phyloP scores from a whole-genome alignment of 495 filamentous ascomycete species.

The Xylaria venustula region DNA sequence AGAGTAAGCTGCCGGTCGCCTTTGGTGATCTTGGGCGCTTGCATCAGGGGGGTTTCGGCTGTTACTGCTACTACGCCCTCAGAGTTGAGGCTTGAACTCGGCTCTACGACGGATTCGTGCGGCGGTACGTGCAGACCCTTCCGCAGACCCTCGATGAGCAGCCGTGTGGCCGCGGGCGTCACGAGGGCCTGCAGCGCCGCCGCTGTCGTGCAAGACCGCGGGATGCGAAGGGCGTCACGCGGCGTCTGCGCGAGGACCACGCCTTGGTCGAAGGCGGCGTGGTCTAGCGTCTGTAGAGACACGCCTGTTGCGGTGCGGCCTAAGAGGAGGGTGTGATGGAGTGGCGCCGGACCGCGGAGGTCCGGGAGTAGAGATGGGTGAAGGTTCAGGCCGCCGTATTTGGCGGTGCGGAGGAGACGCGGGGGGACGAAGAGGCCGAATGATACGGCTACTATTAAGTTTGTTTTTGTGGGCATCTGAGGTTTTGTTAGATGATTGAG shows the following conservation, averaged over 20 bases:
- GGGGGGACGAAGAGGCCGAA: constrained; percentile 88
- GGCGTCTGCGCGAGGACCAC: constrained; percentile 63
- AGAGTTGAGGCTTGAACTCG: constrained; percentile 39
- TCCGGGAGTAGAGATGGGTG: constrained; percentile 93
- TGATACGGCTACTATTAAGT: constrained; percentile 91
- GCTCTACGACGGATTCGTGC: constrained; percentile 28
- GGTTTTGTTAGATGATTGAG: background rate
- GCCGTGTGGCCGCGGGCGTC: constrained; percentile 51
- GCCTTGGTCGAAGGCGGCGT: constrained; percentile 72
- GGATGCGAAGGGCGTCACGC: constrained; percentile 30
- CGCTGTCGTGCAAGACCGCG: background rate
- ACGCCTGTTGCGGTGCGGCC: constrained; percentile 60
- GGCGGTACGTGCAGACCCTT: constrained; percentile 66
- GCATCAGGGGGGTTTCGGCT: background rate
- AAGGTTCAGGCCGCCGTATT: constrained; percentile 88
- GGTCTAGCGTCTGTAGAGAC: constrained; percentile 81
- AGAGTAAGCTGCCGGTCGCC: constrained; percentile 27
- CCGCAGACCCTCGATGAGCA: constrained; percentile 62
- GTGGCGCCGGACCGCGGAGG: constrained; percentile 69
- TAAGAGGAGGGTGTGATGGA: constrained; percentile 74
- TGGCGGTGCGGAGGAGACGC: constrained; percentile 62
- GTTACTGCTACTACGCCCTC: constrained; percentile 20
- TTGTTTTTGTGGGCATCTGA: constrained; percentile 63
- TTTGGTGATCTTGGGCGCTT: constrained; percentile 41
- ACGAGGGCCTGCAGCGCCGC: constrained; percentile 34